Base-by-base conservation (phyloP, 73 alveolate genomes). In the Vitrella brassicaformis region DNA sequence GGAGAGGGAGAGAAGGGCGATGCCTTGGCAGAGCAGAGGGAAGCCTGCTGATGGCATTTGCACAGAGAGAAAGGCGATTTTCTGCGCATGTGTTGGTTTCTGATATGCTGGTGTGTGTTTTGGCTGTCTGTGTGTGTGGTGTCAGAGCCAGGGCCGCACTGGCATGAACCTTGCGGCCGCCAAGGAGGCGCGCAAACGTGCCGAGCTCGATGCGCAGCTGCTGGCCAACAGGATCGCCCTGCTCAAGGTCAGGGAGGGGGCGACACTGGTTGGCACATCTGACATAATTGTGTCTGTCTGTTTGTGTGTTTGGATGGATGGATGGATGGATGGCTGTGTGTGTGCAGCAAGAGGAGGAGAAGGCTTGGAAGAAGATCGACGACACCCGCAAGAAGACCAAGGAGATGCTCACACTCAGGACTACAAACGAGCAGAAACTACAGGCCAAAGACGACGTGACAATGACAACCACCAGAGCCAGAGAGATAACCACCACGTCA, bases 321-420 rank as follows among this genome's bases (percentile, higher is more conserved):
- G 56, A 39, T 8, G 56, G 14, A 39, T 14, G 56, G 56, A 39
- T 39, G 22, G 22, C 56, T 14, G 27, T 56, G 28, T 1, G 70
- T 18, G 0, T 27, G 71, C 72, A 72, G 72, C 82, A 80, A 29
- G 87, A 80, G 64, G 66, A 85, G 65, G 77, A 74, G 74, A 69
- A 86, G 89, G 92, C 94, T 27, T 88, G 94, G 94, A 88, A 88
- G 81, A 88, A 88, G 81, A 88, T 88, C 31, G 91, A 88, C 56
- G 94, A 88, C 71, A 88, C 94, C 31, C 82, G 80, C 67, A 88
- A 88, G 77, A 73, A 89, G 9, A 75, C 94, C n/a, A 76, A 71
- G 31, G 95, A 89, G 68, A 85, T 89, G 27, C 80, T 67, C 47
- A 81, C 68, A 30, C 79, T 89, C 70, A 86, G 89, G 67, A 67